phyloP scores from a whole-genome alignment of 352 stramenopile species.

The Phytophthora palmivora region DNA sequence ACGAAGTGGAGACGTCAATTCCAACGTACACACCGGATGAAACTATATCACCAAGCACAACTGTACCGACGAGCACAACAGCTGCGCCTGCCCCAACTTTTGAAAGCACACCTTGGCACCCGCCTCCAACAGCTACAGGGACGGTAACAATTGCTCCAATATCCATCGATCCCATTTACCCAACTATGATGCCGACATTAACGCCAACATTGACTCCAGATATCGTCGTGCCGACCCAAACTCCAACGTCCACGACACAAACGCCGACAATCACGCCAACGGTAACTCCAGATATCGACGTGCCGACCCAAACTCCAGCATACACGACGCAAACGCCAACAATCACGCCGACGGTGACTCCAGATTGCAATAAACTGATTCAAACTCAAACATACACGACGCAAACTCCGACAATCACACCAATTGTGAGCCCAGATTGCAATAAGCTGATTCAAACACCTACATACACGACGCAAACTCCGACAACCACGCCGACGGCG shows the following conservation, averaged over 20 bases:
- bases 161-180: not conserved
- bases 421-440: too few species aligned
- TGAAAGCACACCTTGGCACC: conserved; percentile 1
- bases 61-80: too few species aligned
- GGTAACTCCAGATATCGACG: too few species aligned
- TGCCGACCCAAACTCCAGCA: too few species aligned
- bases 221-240: not conserved
- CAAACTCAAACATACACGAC: too few species aligned
- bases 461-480: too few species aligned
- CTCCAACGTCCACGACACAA: not conserved
- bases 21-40: conserved; percentile 3
- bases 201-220: conserved; percentile 4
- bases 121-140: conserved; percentile 1
- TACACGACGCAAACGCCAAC: conserved; percentile 1
- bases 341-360: too few species aligned
- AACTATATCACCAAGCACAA: conserved; percentile 3
- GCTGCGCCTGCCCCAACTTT: conserved; percentile 1
- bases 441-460: too few species aligned
- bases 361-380: too few species aligned
- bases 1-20: conserved; percentile 6
- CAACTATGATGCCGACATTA: not conserved
- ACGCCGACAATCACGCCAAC: not conserved
- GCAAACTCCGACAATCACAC: too few species aligned
- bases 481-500: too few species aligned
- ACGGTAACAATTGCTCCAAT: not conserved